Conservation (phyloP, 129 eudicot species). For the Saussurea involucrata region DNA sequence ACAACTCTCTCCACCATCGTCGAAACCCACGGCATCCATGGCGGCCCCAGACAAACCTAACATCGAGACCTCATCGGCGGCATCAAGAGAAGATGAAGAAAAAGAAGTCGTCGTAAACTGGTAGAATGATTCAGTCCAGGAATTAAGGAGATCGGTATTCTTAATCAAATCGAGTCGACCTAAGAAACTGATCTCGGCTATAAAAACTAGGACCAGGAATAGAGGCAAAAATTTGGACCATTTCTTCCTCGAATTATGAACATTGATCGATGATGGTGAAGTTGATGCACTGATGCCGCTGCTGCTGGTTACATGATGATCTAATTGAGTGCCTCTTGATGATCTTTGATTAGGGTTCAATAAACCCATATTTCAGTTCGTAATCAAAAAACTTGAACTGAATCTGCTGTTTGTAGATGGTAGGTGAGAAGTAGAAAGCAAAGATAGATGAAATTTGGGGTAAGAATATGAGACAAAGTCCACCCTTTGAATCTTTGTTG, state of each 20-base stretch:
- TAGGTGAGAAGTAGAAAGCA: neutral
- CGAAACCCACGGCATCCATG: slow-evolving; percentile 18
- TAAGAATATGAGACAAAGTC: neutral
- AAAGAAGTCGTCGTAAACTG: slow-evolving; percentile 42
- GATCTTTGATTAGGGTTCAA: slow-evolving; percentile 34
- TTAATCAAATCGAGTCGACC: slow-evolving; percentile 71
- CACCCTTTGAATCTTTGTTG: slow-evolving; percentile 10
- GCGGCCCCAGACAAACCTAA: slow-evolving; percentile 7
- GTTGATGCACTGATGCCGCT: slow-evolving; percentile 18
- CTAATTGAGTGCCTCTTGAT: slow-evolving; percentile 10
- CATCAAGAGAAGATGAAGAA: slow-evolving; percentile 17
- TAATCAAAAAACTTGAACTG: neutral
- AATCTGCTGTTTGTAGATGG: neutral
- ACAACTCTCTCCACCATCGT: slow-evolving; percentile 39
- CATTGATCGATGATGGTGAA: slow-evolving; percentile 5
- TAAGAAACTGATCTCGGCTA: slow-evolving; percentile 68
- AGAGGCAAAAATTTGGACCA: slow-evolving; percentile 58
- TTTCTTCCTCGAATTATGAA: slow-evolving; percentile 36
- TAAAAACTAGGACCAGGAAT: slow-evolving; percentile 60
- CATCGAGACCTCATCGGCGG: slow-evolving; percentile 16
- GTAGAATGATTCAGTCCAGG: slow-evolving; percentile 75
- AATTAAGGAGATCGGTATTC: slow-evolving; percentile 53
- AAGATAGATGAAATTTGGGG: neutral
- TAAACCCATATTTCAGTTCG: neutral
- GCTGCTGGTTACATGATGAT: slow-evolving; percentile 1